Evolutionary conservation across 1,284 basidiomycete species (phyloP).

Genomic region (Gymnopus androsaceus): DNA sequence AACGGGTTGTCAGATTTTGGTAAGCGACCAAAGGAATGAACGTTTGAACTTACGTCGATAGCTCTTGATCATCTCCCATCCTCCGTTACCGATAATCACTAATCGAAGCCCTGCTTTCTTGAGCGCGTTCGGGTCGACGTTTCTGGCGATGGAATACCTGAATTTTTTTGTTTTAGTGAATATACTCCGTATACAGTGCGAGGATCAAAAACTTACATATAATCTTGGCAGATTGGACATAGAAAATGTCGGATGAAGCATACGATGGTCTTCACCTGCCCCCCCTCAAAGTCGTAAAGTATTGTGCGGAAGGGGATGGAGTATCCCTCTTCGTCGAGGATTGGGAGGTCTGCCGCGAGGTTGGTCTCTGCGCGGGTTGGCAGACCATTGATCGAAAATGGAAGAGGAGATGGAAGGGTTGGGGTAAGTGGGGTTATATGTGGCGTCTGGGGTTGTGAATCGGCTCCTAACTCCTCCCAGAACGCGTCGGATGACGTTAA

Average conservation of each 20-base stretch:
- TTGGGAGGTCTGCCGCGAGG: background rate
- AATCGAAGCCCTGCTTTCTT: slow-evolving; percentile 52
- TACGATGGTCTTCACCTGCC: slow-evolving; percentile 54
- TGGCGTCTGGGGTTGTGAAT: too few relatives aligned
- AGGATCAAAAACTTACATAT: too few relatives aligned
- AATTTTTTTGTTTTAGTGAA: too few relatives aligned
- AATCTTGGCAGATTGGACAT: slow-evolving; percentile 74
- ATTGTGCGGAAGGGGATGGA: slow-evolving; percentile 51
- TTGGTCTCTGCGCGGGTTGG: background rate
- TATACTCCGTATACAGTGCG: too few relatives aligned
- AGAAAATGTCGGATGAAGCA: slow-evolving; percentile 64
- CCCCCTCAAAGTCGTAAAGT: slow-evolving; percentile 31
- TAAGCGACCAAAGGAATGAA: too few relatives aligned
- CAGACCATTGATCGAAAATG: background rate
- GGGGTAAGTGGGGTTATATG: too few relatives aligned
- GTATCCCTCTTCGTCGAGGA: background rate
- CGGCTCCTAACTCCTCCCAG: too few relatives aligned
- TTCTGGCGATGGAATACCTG: slow-evolving; percentile 47
- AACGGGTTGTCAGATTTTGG: too few relatives aligned
- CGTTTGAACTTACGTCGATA: slow-evolving; percentile 50
- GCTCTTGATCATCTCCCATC: slow-evolving; percentile 59
- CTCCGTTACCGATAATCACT: slow-evolving; percentile 72
- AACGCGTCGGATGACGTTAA: background rate
- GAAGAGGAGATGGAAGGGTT: too few relatives aligned
- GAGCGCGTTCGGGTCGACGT: slow-evolving; percentile 41